Evolutionary conservation across 2,329 filamentous ascomycete genomes (phyloP), one percentile per base, ranked within the genome.

Genomic region (Ophiocordyceps camponoti-rufipedis): DNA sequence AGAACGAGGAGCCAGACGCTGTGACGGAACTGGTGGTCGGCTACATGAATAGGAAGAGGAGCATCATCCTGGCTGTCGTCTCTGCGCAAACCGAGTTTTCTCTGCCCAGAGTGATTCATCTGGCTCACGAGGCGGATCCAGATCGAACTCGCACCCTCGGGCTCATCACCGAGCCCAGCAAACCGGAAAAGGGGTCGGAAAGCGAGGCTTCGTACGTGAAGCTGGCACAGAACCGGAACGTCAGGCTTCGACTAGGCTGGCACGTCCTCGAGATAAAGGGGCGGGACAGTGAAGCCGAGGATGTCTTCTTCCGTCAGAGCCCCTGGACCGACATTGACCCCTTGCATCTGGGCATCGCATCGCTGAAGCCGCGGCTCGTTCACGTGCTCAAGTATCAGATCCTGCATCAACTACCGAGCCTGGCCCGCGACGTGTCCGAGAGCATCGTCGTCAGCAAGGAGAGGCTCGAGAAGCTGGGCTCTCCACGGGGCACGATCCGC

Each of bases 61-160:
- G 68, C 51, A 75, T 82, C 47, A 75, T 80, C 2, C 62, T 81
- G 1, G 71, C 74, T 1, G 70, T 78, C 0, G 62, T 79, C 2
- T 71, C 68, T 0, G 72, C 72, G 2, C 70, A 69, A 45, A 67
- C 65, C 41, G 71, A 81, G 47, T 69, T 69, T 50, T 71, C 72
- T 7, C 70, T 76, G 28, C 77, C 83, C 52, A 61, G 67, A 10
- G 68, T 82, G 9, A 59, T 74, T 0, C 62, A 70, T 8, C 52
- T 67, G 39, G 64, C 72, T 2, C 44, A 47, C 5, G 38, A 52
- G 31, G 28, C 52, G n/a, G 54, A 56, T 28, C 48, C 53, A 0
- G n/a, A 48, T 0, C 57, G 63, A 1, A 28, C 39, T 1, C 67
- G 72, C 6, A 76, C 72, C 0, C 54, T 77, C 2, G 72, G 72